phyloP scores from a whole-genome alignment of 495 filamentous ascomycete genomes.

The Penicillium steckii region DNA sequence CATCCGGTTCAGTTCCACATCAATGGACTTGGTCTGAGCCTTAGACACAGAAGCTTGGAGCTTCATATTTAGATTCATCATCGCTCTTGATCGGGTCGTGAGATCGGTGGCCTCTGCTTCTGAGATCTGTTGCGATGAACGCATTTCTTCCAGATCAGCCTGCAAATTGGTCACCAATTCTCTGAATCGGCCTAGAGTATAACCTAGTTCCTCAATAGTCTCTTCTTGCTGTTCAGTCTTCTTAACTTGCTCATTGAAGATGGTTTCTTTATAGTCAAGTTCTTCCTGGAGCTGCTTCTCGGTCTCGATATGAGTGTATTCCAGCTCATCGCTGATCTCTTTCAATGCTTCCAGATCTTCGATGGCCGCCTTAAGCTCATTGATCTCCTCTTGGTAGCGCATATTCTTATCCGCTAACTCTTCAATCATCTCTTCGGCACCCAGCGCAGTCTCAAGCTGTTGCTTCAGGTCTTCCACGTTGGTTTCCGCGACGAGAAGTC shows the following conservation, averaged over 20 bases:
- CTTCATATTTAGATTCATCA: constrained; percentile 95
- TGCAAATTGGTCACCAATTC: constrained; percentile 86
- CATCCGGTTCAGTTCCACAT: constrained; percentile 82
- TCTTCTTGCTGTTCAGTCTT: constrained; percentile 65
- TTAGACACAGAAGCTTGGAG: constrained; percentile 86
- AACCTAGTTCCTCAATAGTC: constrained; percentile 80
- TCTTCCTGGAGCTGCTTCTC: constrained; percentile 95
- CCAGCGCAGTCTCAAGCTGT: constrained; percentile 84
- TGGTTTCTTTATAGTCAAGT: constrained; percentile 73
- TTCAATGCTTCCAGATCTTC: constrained; percentile 84
- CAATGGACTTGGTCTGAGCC: constrained; percentile 89
- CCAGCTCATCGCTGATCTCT: constrained; percentile 91
- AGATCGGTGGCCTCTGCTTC: constrained; percentile 90
- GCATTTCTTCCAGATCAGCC: constrained; percentile 85
- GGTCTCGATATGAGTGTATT: constrained; percentile 87
- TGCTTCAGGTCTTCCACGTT: constrained; percentile 82
- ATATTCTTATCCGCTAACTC: constrained; percentile 84
- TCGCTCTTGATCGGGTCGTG: constrained; percentile 77
- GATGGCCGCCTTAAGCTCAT: constrained; percentile 74
- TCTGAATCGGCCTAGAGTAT: constrained; percentile 82
- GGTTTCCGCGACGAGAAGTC: constrained; percentile 68
- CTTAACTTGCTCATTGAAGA: constrained; percentile 74
- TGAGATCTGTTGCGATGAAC: constrained; percentile 84
- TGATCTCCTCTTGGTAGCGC: constrained; percentile 75
- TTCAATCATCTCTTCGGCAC: constrained; percentile 91